Conservation (phyloP, 2,329 filamentous ascomycete species). For the Coleophoma cylindrospora region DNA sequence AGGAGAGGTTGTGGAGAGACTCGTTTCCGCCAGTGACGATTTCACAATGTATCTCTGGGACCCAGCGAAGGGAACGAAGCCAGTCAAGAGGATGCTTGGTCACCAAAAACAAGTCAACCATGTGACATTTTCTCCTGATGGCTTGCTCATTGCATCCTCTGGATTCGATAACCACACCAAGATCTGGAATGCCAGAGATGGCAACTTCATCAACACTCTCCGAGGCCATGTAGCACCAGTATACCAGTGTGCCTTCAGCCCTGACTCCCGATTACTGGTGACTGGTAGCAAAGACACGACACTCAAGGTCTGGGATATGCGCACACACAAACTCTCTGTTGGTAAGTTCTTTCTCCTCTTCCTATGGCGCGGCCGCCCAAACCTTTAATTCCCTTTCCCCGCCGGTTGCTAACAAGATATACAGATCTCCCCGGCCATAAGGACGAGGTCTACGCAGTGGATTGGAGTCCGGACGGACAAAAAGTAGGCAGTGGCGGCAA, state of each 20-base stretch:
- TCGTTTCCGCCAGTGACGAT: conserved; percentile 91
- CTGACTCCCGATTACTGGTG: conserved; percentile 84
- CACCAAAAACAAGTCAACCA: conserved; percentile 98
- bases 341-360: conserved; percentile 17
- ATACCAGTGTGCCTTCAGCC: conserved; percentile 88
- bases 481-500: conserved; percentile 88
- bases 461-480: conserved; percentile 90
- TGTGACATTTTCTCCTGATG: conserved; percentile 90
- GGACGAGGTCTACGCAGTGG: conserved; percentile 90
- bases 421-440: conserved; percentile 83
- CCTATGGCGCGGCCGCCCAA: conserved; percentile 3
- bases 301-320: conserved; percentile 90
- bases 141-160: conserved; percentile 77
- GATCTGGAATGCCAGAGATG: conserved; percentile 74
- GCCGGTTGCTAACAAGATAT: not conserved
- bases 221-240: conserved; percentile 88
- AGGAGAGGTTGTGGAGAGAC: conserved; percentile 72
- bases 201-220: conserved; percentile 80
- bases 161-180: conserved; percentile 95
- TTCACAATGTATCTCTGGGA: conserved; percentile 97
- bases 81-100: conserved; percentile 81
- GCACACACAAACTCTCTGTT: conserved; percentile 70
- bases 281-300: conserved; percentile 90
- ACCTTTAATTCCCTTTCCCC: not conserved
- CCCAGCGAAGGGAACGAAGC: conserved; percentile 71